Conservation (phyloP, 176 grass and related monocot species). For the Metroxylon sagu region DNA sequence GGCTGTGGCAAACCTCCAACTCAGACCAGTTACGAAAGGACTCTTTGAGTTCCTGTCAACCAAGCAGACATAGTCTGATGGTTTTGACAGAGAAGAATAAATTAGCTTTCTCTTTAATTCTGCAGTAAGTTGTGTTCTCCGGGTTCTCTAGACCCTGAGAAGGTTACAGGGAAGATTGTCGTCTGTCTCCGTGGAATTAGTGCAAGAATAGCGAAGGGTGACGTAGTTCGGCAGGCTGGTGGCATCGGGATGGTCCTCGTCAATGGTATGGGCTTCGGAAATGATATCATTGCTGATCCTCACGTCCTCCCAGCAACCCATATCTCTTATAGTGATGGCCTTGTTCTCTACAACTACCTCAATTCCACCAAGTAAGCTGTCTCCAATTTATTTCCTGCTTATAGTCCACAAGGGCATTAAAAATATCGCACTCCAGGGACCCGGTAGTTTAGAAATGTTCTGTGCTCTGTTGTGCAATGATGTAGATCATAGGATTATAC, state of each 20-base stretch:
- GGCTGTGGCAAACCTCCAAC: too few species aligned
- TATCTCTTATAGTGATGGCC: constrained; percentile 38
- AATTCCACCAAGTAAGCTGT: constrained; percentile 30
- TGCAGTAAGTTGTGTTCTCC: constrained; percentile 34
- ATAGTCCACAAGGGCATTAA: too few species aligned
- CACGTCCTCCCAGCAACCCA: constrained; percentile 61
- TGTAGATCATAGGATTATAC: too few species aligned
- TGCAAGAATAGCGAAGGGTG: constrained; percentile 38
- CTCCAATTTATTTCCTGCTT: neutral
- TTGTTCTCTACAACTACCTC: constrained; percentile 35
- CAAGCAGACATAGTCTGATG: too few species aligned
- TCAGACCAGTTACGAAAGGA: too few species aligned
- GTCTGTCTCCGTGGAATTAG: constrained; percentile 36
- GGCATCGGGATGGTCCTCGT: constrained; percentile 44
- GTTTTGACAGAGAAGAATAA: too few species aligned
- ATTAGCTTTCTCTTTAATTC: too few species aligned
- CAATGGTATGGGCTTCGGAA: constrained; percentile 21
- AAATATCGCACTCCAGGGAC: too few species aligned
- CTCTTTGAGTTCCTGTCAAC: too few species aligned
- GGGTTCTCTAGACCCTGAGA: constrained; percentile 39
- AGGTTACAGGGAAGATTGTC: constrained; percentile 50
- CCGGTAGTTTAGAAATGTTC: too few species aligned
- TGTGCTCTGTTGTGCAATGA: too few species aligned
- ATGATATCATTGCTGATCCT: constrained; percentile 31
- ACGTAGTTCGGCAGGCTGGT: constrained; percentile 29